Conservation (phyloP, 257 asterid genomes). For the Capsicum pubescens region DNA sequence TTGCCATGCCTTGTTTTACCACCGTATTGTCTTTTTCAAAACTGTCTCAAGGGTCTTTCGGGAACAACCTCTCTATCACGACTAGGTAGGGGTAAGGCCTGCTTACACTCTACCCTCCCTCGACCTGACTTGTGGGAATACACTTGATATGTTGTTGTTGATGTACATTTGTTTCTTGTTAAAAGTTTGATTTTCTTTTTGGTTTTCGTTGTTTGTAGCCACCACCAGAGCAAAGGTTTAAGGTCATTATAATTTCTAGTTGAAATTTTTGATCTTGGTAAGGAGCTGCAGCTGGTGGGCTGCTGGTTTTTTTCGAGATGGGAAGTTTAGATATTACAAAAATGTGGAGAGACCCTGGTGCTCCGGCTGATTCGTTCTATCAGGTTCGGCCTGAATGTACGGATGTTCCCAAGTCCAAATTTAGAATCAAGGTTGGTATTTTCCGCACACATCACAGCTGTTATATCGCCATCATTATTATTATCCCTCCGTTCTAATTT, state of each 20-base stretch:
- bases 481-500: background rate
- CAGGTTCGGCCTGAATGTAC: constrained; percentile 79
- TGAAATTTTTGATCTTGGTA: background rate
- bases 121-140: background rate
- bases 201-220: background rate
- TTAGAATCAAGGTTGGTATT: constrained; percentile 81
- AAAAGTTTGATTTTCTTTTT: background rate
- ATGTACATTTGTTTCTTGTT: background rate
- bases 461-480: too few relatives aligned
- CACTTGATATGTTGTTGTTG: background rate
- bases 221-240: background rate
- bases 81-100: background rate
- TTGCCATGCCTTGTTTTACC: background rate
- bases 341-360: constrained; percentile 87
- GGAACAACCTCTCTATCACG: background rate
- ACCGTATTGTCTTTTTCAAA: background rate
- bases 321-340: constrained; percentile 19
- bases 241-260: background rate
- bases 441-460: background rate
- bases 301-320: background rate
- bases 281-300: constrained; percentile 24
- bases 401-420: constrained; percentile 87
- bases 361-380: constrained; percentile 88
- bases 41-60: background rate
- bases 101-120: background rate